Percentiles rank a stretch among this genome's conserved stretches.
Evolutionary conservation across 306 rosid species (phyloP).

Genomic region (cucumber (Cucumis sativus)): Cucumber_9930_V3 NC_026659.2:21188501-21189000

Average conservation of each 20-base stretch:
- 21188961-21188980: conserved; percentile 30
- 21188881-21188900: neutral
- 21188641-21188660: too few relatives aligned
- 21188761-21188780: neutral
- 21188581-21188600: too few relatives aligned
- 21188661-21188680: too few relatives aligned
- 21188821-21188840: neutral
- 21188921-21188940: conserved; percentile 87
- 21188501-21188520: too few relatives aligned
- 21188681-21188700: too few relatives aligned
- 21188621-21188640: too few relatives aligned
- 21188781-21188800: neutral
- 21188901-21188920: conserved; percentile 11
- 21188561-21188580: too few relatives aligned
- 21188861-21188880: neutral
- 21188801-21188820: neutral
- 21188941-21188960: conserved; percentile 91
- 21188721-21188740: neutral
- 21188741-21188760: neutral
- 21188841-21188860: neutral
- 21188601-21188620: too few relatives aligned
- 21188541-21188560: too few relatives aligned
- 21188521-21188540: too few relatives aligned
- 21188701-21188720: too few relatives aligned
- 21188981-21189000: conserved; percentile 59